Evolutionary conservation across 148 eudicot species (phyloP).

Genomic region (Amaranthus hypochondriacus): DNA sequence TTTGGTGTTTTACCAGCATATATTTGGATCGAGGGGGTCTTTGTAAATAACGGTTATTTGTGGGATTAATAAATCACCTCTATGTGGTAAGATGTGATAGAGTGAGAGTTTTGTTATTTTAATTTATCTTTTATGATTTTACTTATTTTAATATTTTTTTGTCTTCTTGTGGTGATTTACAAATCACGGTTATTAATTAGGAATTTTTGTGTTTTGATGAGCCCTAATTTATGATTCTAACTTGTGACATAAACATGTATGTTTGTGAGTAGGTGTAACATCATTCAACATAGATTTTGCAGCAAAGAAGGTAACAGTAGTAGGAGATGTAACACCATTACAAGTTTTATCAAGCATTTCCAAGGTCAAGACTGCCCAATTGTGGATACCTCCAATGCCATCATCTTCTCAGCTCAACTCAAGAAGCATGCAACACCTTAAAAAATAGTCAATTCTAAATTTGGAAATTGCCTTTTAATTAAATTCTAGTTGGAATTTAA

Average conservation of each 20-base stretch:
- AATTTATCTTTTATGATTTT: no score
- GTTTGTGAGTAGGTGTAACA: constrained; percentile 53
- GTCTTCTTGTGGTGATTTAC: no score
- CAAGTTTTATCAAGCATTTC: constrained; percentile 67
- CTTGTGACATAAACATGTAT: neutral
- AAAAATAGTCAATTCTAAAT: neutral
- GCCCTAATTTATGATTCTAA: neutral
- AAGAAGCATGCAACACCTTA: constrained; percentile 1
- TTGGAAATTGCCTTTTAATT: no score
- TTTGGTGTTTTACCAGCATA: no score
- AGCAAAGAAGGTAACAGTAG: constrained; percentile 79
- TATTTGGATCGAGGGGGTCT: neutral
- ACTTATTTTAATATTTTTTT: no score
- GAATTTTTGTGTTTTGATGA: no score
- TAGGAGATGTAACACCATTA: constrained; percentile 70
- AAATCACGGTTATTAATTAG: no score
- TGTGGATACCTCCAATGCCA: constrained; percentile 48
- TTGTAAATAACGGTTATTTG: no score
- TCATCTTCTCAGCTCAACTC: constrained; percentile 15
- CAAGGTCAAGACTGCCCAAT: constrained; percentile 73
- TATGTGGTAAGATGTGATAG: no score
- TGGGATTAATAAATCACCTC: no score
- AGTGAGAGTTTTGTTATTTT: no score
- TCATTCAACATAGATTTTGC: constrained; percentile 78
- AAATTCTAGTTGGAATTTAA: no score